These are phyloP conservation scores for Symbiodinium pilosum DNA, from an alignment of 73 alveolate species.

Conservation along the genomic window DNA sequence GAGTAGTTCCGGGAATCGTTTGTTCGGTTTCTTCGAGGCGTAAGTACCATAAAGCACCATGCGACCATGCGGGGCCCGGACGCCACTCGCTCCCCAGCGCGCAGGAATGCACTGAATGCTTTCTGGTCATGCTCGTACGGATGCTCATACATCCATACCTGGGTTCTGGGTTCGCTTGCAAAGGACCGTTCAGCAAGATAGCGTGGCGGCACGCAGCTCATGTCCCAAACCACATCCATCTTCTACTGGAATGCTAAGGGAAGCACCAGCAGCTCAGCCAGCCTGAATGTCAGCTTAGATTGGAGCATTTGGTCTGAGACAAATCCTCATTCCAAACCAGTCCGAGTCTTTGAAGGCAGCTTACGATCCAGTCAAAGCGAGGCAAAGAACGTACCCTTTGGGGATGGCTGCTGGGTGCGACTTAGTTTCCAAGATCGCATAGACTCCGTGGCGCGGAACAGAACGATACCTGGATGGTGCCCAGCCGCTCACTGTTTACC, in stretches of 20 bases:
- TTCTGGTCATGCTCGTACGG: constrained; percentile 93
- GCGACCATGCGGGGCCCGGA: background rate
- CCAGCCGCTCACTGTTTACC: too few relatives aligned
- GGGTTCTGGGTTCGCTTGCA: too few relatives aligned
- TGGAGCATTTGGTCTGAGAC: background rate
- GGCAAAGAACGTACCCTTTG: background rate
- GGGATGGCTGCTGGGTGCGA: background rate
- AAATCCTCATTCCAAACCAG: too few relatives aligned
- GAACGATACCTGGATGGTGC: background rate
- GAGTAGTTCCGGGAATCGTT: too few relatives aligned
- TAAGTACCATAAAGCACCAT: too few relatives aligned
- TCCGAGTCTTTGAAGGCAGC: too few relatives aligned
- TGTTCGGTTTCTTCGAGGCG: too few relatives aligned
- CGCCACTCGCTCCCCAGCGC: constrained; percentile 71
- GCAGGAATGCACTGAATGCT: constrained; percentile 66
- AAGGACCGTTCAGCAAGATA: background rate
- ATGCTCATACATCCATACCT: constrained; percentile 43
- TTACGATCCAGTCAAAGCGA: too few relatives aligned
- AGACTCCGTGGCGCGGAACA: background rate
- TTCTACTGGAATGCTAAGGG: background rate
- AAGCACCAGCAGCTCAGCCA: background rate
- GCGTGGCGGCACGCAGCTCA: background rate
- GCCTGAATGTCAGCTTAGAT: too few relatives aligned
- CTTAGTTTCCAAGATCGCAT: background rate
- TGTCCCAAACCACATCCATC: too few relatives aligned